Evolutionary conservation across 2,329 filamentous ascomycete species (phyloP).

Genomic region (Cryphonectria parasitica): DNA sequence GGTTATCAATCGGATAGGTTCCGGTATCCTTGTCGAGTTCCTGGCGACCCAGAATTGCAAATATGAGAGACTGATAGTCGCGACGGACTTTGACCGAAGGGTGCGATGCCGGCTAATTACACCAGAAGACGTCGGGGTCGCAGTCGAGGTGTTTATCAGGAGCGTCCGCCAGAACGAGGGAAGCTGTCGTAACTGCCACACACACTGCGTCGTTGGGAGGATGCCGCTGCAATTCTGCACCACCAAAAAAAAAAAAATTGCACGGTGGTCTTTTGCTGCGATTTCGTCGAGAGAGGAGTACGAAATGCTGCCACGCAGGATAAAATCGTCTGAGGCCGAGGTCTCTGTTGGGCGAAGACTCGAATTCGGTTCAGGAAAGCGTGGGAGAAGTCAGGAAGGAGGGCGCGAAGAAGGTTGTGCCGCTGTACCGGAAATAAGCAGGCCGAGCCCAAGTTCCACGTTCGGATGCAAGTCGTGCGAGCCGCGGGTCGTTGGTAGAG

Average conservation of each 20-base stretch:
- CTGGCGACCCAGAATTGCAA: conserved; percentile 7
- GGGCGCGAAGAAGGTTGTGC: conserved; percentile 11
- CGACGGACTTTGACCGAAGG: conserved; percentile 27
- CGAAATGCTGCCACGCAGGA: neutral
- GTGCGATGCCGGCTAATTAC: conserved; percentile 16
- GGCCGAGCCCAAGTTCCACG: conserved; percentile 3
- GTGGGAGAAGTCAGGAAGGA: conserved; percentile 9
- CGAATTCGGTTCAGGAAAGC: neutral
- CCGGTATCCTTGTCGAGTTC: conserved; percentile 7
- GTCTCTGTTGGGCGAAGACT: neutral
- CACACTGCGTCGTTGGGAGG: neutral
- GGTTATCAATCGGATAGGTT: conserved; percentile 7
- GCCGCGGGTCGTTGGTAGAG: conserved; percentile 5
- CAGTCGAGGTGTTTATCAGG: conserved; percentile 3
- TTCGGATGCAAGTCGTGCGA: conserved; percentile 7
- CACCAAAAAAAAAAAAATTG: neutral
- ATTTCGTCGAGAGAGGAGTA: neutral
- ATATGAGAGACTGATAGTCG: conserved; percentile 8
- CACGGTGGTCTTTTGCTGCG: neutral
- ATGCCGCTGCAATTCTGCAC: neutral
- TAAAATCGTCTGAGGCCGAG: neutral
- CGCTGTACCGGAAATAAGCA: conserved; percentile 14
- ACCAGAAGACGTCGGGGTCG: conserved; percentile 5
- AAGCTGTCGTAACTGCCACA: neutral
- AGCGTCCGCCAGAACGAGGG: neutral